Percentiles rank a stretch among this genome's conserved stretches.
Evolutionary conservation across 139 green algal genomes (phyloP).

Genomic region (Haematococcus lacustris): DNA sequence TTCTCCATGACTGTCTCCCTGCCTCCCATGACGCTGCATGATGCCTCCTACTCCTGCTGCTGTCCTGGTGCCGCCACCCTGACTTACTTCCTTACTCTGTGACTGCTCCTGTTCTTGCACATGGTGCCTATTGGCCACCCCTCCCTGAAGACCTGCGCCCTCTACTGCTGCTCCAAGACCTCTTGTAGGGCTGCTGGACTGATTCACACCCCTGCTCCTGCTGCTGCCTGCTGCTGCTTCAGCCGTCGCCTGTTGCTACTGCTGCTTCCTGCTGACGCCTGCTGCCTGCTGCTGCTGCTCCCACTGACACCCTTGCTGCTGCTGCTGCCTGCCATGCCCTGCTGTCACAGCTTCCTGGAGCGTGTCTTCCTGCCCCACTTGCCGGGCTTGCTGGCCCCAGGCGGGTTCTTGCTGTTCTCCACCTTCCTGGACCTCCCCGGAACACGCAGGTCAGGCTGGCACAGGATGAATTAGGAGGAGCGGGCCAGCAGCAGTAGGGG

Average conservation of each 20-base stretch:
- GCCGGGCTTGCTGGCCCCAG: not conserved
- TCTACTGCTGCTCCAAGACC: no score
- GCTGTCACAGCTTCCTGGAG: not conserved
- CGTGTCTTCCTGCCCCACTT: not conserved
- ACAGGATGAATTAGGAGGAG: not conserved
- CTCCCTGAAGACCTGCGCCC: no score
- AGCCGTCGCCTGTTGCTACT: not conserved
- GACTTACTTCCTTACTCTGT: no score
- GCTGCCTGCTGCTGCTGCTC: not conserved
- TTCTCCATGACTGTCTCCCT: no score
- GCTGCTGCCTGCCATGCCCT: not conserved
- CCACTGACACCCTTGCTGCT: not conserved
- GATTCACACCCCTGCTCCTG: not conserved
- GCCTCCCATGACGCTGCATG: no score
- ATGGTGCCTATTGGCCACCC: no score
- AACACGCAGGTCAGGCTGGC: not conserved
- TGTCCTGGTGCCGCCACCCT: no score
- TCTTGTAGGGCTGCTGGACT: no score
- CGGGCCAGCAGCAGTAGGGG: no score
- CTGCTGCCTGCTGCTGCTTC: no score
- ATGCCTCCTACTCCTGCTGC: no score
- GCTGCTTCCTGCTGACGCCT: not conserved
- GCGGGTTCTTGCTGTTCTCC: not conserved
- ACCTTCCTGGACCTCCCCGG: not conserved
- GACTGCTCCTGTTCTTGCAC: no score